A percentile compares a stretch with the other conserved stretches of the same genome.
Conservation (phyloP, 768 basidiomycete genomes). For the Tulasnella sp. region DNA sequence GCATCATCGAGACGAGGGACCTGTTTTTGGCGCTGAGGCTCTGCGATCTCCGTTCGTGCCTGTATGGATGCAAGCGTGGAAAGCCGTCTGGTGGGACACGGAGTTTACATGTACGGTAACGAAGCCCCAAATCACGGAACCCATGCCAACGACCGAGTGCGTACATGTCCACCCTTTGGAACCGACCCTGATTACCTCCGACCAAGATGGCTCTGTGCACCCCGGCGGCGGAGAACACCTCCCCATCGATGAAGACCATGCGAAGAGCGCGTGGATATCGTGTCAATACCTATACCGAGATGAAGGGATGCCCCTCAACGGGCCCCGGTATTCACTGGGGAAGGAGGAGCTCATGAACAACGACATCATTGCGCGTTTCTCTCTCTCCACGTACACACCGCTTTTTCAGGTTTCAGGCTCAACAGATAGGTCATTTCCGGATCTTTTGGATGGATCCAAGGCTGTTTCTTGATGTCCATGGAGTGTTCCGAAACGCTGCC, state of each 20-base stretch:
- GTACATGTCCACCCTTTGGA: not conserved
- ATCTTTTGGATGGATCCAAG: not conserved
- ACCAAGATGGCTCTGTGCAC: not conserved
- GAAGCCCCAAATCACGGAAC: slow-evolving; percentile 1
- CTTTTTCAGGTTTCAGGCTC: not conserved
- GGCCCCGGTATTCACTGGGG: not conserved
- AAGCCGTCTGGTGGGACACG: slow-evolving; percentile 19
- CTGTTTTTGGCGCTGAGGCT: not conserved
- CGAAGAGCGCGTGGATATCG: not conserved
- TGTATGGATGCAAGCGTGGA: not conserved
- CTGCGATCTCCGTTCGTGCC: not conserved
- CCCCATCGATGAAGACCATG: not conserved
- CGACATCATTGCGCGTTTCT: too few species aligned
- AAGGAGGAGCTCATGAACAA: too few species aligned
- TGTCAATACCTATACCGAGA: not conserved
- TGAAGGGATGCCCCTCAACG: not conserved
- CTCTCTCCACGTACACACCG: not conserved
- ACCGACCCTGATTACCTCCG: not conserved
- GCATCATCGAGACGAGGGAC: not conserved
- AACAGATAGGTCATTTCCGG: not conserved
- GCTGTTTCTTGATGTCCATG: not conserved
- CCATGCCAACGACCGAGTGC: slow-evolving; percentile 5
- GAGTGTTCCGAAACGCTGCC: not conserved
- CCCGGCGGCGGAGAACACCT: not conserved
- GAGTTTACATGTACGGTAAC: not conserved